These are phyloP conservation scores for Albophoma yamanashiensis DNA, from an alignment of 2,329 filamentous ascomycete genomes.

Conservation along the genomic window DNA sequence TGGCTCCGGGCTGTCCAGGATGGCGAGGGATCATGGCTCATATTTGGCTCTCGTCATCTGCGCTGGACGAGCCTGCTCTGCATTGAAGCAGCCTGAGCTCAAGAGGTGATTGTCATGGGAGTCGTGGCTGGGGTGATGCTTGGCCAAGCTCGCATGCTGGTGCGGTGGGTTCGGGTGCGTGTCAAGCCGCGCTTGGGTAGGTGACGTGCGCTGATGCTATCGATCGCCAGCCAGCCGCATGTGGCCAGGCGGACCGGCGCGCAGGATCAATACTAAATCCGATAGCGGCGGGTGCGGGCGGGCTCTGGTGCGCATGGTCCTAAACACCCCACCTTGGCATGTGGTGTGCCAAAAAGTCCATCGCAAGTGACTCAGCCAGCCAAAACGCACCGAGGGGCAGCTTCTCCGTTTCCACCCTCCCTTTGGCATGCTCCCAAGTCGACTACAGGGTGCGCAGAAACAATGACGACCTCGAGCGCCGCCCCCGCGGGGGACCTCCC, in stretches of 20 bases:
- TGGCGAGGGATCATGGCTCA: slow-evolving; percentile 34
- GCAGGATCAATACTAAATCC: slow-evolving; percentile 4
- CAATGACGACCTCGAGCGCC: slow-evolving; percentile 31
- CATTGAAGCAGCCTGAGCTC: slow-evolving; percentile 17
- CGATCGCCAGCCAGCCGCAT: not conserved
- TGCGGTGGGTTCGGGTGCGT: not conserved
- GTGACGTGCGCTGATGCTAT: not conserved
- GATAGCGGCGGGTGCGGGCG: not conserved
- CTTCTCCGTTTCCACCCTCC: not conserved
- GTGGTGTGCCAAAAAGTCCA: not conserved
- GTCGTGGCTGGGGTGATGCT: not conserved
- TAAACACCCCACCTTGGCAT: not conserved
- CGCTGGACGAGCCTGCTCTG: slow-evolving; percentile 15
- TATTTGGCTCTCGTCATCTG: slow-evolving; percentile 29
- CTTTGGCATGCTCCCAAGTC: not conserved
- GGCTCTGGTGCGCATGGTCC: not conserved
- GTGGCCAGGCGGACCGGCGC: not conserved
- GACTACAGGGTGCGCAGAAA: slow-evolving; percentile 3
- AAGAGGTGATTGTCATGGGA: slow-evolving; percentile 11
- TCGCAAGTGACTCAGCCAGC: slow-evolving; percentile 1
- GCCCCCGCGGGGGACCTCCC: slow-evolving; percentile 44
- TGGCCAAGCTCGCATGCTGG: not conserved
- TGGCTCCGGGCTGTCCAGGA: slow-evolving; percentile 1
- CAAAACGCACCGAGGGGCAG: not conserved
- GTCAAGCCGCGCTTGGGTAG: not conserved